Evolutionary conservation across 805 yeast species (phyloP).

Genomic region (Blastobotrys terrestris): DNA sequence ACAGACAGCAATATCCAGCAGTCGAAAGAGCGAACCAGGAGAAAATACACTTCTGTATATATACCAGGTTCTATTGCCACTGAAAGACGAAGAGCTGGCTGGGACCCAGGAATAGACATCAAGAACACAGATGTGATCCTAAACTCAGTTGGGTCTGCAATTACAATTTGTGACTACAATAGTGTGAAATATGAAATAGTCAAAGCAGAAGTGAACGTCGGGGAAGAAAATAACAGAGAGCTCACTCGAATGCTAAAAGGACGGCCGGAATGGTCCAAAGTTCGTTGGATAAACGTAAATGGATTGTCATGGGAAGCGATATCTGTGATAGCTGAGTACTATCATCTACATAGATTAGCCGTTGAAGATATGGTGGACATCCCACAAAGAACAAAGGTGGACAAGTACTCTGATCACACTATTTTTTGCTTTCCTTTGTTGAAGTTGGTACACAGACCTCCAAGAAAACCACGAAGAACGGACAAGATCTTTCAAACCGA

Average conservation of each 20-base stretch:
- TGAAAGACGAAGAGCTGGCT: constrained; percentile 38
- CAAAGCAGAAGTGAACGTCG: constrained; percentile 34
- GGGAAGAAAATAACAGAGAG: constrained; percentile 14
- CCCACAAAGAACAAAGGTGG: constrained; percentile 55
- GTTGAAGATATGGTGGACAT: constrained; percentile 59
- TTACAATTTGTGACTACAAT: constrained; percentile 49
- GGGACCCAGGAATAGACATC: constrained; percentile 58
- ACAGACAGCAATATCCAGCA: neutral
- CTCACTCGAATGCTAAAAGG: constrained; percentile 30
- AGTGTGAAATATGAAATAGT: constrained; percentile 39
- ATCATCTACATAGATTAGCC: constrained; percentile 47
- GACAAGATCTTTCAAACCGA: neutral
- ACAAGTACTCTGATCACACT: constrained; percentile 45
- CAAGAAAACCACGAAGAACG: neutral
- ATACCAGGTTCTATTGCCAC: constrained; percentile 30
- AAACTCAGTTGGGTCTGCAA: constrained; percentile 44
- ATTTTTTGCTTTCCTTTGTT: constrained; percentile 51
- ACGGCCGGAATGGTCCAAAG: constrained; percentile 44
- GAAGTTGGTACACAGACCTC: constrained; percentile 32
- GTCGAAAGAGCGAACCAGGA: neutral
- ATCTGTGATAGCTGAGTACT: constrained; percentile 39
- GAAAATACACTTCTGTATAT: neutral
- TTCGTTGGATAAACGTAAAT: constrained; percentile 53
- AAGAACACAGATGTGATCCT: constrained; percentile 45
- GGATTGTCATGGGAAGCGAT: constrained; percentile 61